phyloP scores from a whole-genome alignment of 2,329 filamentous ascomycete genomes.

The Pseudocercospora fuligena region DNA sequence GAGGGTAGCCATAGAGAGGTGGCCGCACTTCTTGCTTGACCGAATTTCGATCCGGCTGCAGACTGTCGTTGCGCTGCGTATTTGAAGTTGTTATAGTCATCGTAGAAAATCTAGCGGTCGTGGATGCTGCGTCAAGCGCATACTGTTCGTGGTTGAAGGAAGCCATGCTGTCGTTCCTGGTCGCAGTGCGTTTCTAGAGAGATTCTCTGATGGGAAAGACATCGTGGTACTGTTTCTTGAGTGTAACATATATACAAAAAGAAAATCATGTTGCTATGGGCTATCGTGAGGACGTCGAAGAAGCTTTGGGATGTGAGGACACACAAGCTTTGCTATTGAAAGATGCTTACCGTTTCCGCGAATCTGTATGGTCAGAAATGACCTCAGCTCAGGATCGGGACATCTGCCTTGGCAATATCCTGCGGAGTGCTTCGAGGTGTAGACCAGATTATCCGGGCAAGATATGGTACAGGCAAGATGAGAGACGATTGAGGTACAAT shows the following conservation, averaged over 20 bases:
- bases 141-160: neutral
- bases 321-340: neutral
- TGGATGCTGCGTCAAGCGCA: neutral
- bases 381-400: neutral
- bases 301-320: neutral
- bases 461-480: too few relatives aligned
- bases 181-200: neutral
- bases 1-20: neutral
- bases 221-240: neutral
- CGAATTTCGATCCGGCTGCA: neutral
- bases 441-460: neutral
- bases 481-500: too few relatives aligned
- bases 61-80: neutral
- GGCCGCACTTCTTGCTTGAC: neutral
- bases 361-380: neutral
- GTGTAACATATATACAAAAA: neutral
- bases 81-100: neutral
- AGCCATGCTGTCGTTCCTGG: neutral
- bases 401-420: neutral
- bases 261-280: neutral
- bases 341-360: neutral
- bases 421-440: too few relatives aligned
- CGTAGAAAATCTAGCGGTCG: neutral
- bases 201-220: neutral
- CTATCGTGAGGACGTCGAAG: neutral